Base-by-base conservation (phyloP, 1,139 yeast genomes). In the Pichia sp. region DNA sequence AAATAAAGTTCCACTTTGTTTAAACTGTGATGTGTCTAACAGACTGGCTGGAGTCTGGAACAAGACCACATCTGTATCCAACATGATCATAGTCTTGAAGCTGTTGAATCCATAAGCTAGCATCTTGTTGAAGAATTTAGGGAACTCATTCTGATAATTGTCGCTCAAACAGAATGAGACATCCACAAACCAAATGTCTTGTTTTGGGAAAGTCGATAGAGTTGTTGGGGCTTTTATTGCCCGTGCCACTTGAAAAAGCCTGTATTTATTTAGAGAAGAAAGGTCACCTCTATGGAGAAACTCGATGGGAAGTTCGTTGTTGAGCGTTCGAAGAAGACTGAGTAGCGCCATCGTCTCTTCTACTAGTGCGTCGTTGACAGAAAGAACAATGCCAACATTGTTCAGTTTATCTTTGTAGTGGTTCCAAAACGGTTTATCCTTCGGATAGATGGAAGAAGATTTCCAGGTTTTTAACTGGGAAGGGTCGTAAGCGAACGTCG, bases 41-140 rank as follows among this genome's bases (percentile, higher is more conserved):
- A 75, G 70, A 7, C 63, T 61, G 7, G 52, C 56, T 4, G 69
- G 67, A 1, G 71, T 66, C 11, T 76, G 66, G 52, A 80, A 70
- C 0, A 82, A 80, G 1, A 80, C 80, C 0, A 79, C 70, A 61
- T 81, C 85, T 5, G 82, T 78, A 62, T 81, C 85, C 53, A 80
- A 57, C 36, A 81, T 61, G 5, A 81, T 59, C 4, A 74, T 70
- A 52, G 78, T 82, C 53, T 74, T 71, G 61, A 81, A 81, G 0
- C 81, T 73, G 40, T 72, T 73, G 64, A 77, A 79, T 8, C 76
- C 56, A 42, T 77, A 69, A 0, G 84, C 80, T 19, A 79, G 61
- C 5, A 79, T 55, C 60, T 80, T 79, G 64, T 76, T 78, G 53
- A 74, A 69, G 61, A 72, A 81, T 3, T 72, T 69, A 0, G 70